Evolutionary conservation across 2,329 filamentous ascomycete genomes (phyloP).

Genomic region (Penicillium sp.): DNA sequence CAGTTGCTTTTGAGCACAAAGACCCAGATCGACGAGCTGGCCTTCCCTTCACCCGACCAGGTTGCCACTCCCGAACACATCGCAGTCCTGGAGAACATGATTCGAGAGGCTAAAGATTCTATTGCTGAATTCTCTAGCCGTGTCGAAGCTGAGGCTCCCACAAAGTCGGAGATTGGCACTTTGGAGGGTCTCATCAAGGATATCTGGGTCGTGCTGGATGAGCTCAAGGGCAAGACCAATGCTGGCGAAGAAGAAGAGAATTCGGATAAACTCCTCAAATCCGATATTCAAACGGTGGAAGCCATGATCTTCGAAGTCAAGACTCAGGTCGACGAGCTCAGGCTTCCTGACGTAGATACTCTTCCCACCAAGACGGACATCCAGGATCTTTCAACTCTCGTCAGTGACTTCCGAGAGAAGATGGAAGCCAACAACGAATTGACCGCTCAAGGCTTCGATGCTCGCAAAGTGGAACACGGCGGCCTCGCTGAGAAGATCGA

Average conservation of each 20-base stretch:
- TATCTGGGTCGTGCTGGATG: conserved; percentile 70
- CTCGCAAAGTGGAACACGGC: conserved; percentile 77
- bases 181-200: conserved; percentile 77
- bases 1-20: conserved; percentile 88
- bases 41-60: conserved; percentile 60
- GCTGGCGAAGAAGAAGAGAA: conserved; percentile 46
- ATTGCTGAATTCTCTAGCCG: conserved; percentile 64
- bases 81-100: conserved; percentile 61
- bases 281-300: conserved; percentile 76
- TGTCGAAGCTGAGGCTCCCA: conserved; percentile 64
- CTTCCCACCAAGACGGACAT: conserved; percentile 75
- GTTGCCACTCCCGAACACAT: conserved; percentile 61
- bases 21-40: conserved; percentile 77
- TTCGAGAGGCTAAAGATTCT: conserved; percentile 71
- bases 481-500: conserved; percentile 72
- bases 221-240: conserved; percentile 50
- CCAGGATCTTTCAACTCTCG: conserved; percentile 62
- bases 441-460: conserved; percentile 74
- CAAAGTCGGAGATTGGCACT: conserved; percentile 72
- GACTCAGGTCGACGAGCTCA: conserved; percentile 67
- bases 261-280: conserved; percentile 67
- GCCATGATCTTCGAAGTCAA: conserved; percentile 83
- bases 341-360: conserved; percentile 64
- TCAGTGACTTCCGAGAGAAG: conserved; percentile 65
- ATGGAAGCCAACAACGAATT: conserved; percentile 65